Conservation (phyloP, 83 land plant genomes). For the Diphasiastrum complanatum region DNA sequence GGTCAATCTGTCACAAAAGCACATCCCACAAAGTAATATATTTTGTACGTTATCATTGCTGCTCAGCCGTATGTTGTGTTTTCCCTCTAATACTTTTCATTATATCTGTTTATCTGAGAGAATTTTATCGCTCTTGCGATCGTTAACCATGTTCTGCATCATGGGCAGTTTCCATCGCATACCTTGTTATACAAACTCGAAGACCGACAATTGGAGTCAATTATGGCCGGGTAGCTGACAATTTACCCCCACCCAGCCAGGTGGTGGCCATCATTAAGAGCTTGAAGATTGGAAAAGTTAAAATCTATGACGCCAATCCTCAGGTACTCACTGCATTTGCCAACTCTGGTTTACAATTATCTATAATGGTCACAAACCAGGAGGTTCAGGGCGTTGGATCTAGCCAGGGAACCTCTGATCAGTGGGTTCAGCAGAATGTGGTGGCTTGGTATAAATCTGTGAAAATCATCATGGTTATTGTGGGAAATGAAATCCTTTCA, state of each 20-base stretch:
- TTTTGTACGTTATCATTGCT: no score
- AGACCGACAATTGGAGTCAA: conserved; percentile 30
- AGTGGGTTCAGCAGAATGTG: conserved; percentile 28
- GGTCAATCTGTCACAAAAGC: no score
- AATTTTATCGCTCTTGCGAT: no score
- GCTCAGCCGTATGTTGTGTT: no score
- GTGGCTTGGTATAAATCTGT: conserved; percentile 18
- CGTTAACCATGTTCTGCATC: no score
- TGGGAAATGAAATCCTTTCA: conserved; percentile 44
- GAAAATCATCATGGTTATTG: conserved; percentile 26
- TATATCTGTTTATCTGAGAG: no score
- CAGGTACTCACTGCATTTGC: conserved; percentile 20
- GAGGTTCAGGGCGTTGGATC: conserved; percentile 11
- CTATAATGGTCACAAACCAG: conserved; percentile 22
- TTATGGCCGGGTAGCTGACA: conserved; percentile 34
- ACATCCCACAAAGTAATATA: no score
- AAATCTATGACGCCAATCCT: conserved; percentile 24
- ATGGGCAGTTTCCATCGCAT: no score
- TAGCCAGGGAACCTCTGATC: conserved; percentile 3
- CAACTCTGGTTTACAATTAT: conserved; percentile 15
- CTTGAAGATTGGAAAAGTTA: conserved; percentile 11
- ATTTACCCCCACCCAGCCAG: conserved; percentile 24
- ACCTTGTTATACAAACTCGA: no score
- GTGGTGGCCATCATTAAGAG: conserved; percentile 19
- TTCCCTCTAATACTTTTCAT: no score